These are phyloP conservation scores for Arctostaphylos glauca DNA, from an alignment of 148 eudicot species.

Conservation along the genomic window DNA sequence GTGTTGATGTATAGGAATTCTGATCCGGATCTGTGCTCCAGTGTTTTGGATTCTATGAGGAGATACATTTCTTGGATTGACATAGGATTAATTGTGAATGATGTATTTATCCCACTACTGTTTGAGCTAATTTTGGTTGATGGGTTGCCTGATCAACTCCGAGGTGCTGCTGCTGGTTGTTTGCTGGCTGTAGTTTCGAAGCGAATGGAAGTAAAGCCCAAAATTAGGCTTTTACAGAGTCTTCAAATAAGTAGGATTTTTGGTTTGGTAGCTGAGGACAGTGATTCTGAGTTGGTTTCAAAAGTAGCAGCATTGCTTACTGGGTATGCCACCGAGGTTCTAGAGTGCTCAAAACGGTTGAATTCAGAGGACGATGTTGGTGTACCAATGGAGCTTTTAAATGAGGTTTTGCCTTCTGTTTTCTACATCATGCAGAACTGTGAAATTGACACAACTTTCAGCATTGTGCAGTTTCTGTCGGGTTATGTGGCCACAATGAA, in stretches of 20 bases:
- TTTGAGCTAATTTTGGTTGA: conserved; percentile 76
- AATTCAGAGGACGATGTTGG: conserved; percentile 56
- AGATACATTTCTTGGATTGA: conserved; percentile 93
- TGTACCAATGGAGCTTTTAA: conserved; percentile 58
- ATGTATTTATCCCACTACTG: conserved; percentile 56
- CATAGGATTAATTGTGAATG: conserved; percentile 74
- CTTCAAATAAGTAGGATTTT: conserved; percentile 73
- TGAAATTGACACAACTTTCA: conserved; percentile 70
- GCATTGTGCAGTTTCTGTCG: conserved; percentile 77
- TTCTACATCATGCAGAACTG: conserved; percentile 68
- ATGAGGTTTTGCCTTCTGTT: conserved; percentile 89
- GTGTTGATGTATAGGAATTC: conserved; percentile 66
- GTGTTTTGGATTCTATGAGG: conserved; percentile 77
- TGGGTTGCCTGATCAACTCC: conserved; percentile 61
- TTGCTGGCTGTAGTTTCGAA: conserved; percentile 78
- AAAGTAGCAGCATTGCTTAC: conserved; percentile 75
- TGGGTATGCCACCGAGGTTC: conserved; percentile 79
- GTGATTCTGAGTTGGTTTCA: conserved; percentile 71
- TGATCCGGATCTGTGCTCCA: conserved; percentile 64
- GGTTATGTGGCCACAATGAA: conserved; percentile 88
- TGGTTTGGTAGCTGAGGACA: conserved; percentile 56
- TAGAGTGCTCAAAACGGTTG: conserved; percentile 67
- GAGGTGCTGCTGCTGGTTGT: conserved; percentile 72
- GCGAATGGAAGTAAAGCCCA: conserved; percentile 75
- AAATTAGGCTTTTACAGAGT: conserved; percentile 65